Evolutionary conservation across 805 yeast species (phyloP).

Genomic region (Candida patagonica): DNA sequence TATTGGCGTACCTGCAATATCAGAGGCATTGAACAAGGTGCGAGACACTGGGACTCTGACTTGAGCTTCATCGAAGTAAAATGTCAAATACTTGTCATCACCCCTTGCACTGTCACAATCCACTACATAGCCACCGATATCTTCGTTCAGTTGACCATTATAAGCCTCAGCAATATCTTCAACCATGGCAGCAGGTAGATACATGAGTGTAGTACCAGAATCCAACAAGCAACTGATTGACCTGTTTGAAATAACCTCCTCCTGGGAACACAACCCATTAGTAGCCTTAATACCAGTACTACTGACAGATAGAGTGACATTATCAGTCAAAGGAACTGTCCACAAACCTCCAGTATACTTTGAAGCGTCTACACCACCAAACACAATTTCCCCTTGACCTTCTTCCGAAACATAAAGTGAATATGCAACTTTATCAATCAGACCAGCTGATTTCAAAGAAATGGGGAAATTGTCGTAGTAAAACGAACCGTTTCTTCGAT

Average conservation of each 20-base stretch:
- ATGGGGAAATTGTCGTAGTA: slow-evolving; percentile 25
- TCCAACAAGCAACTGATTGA: slow-evolving; percentile 33
- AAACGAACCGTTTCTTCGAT: not conserved
- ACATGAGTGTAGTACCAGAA: slow-evolving; percentile 20
- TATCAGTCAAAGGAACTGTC: slow-evolving; percentile 21
- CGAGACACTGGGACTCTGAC: slow-evolving; percentile 22
- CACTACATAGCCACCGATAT: slow-evolving; percentile 18
- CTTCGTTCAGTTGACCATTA: slow-evolving; percentile 32
- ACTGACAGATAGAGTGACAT: not conserved
- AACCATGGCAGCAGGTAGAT: slow-evolving; percentile 21
- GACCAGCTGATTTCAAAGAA: slow-evolving; percentile 32
- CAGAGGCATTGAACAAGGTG: slow-evolving; percentile 7
- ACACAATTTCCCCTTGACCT: slow-evolving; percentile 42
- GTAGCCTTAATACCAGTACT: slow-evolving; percentile 1
- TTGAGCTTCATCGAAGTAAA: slow-evolving; percentile 19
- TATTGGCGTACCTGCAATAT: slow-evolving; percentile 6
- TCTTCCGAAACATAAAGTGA: slow-evolving; percentile 40
- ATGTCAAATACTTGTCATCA: slow-evolving; percentile 7
- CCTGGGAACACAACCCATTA: not conserved
- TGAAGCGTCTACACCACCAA: slow-evolving; percentile 62
- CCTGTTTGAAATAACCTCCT: not conserved
- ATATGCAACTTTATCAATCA: slow-evolving; percentile 34
- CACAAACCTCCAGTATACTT: slow-evolving; percentile 42
- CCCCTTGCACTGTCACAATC: slow-evolving; percentile 18
- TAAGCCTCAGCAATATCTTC: slow-evolving; percentile 26